Evolutionary conservation across 345 rosid species (phyloP), one percentile per base, ranked within the genome.

Genomic region (Euphorbia pulcherrima): DNA sequence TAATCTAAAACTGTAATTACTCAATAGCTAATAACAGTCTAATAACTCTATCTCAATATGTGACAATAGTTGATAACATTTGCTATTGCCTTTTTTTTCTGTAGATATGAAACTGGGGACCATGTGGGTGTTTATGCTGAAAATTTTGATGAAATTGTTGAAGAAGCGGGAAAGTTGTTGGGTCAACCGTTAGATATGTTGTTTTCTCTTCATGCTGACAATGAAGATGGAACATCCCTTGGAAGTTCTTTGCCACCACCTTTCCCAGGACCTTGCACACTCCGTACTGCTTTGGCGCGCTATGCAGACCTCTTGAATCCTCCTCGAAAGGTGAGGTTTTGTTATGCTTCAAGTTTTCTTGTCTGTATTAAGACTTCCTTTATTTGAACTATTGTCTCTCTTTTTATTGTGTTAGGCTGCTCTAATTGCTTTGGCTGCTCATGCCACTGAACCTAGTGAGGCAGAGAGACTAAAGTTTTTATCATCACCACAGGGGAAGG

Each of bases 341-440:
- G 59, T 23, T 62, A 41, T 40, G 27, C 61, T 68, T 2, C 24
- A 2, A 1, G 41, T 73, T 68, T 50, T 62, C 30, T 8, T 67
- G 1, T 54, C 53, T 50, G 37, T 70, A 47, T 33, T 56, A 20
- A 28, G 63, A 21, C 64, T 68, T 50, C 69, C 24, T 51, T 63
- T 54, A 8, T 29, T 21, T 56, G 33, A 46, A 52, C 62, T 27
- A 12, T 44, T 65, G 71, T 12, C 41, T 46, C 58, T 39, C 8
- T 69, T 39, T 50, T 39, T 48, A 27, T 20, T 70, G 16, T 70
- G 58, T 67, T 83, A 92, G 98, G 80, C 98, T 75, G 93, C 96
- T 60, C 71, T 92, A 83, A 64, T 87, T 75, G 97, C 98, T 50
- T 79, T 92, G 84, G 90, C 94, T 62, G 96, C 96, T 67, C 90